phyloP scores from a whole-genome alignment of 2,329 filamentous ascomycete genomes.

The Xylariaceae sp. region DNA sequence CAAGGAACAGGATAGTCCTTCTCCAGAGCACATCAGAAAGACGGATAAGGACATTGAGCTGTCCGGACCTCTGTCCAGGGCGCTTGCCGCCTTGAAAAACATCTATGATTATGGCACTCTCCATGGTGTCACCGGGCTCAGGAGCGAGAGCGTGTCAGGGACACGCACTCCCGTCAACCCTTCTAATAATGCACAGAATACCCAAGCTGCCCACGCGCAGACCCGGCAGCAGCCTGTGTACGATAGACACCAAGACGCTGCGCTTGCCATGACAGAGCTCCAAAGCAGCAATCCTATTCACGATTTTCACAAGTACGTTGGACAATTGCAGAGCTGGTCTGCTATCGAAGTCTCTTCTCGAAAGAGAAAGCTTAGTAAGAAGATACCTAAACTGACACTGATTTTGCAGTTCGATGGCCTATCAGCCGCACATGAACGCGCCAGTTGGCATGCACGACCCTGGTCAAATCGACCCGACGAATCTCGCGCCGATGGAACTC shows the following conservation, averaged over 20 bases:
- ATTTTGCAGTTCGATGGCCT: slow-evolving; percentile 20
- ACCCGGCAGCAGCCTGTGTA: slow-evolving; percentile 27
- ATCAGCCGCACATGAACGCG: slow-evolving; percentile 31
- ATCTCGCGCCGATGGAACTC: slow-evolving; percentile 62
- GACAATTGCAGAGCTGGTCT: background rate
- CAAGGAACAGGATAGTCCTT: slow-evolving; percentile 50
- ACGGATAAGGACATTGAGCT: slow-evolving; percentile 58
- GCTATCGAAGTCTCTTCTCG: too few species aligned
- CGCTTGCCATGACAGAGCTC: slow-evolving; percentile 60
- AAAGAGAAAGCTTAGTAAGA: too few species aligned
- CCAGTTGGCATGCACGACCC: slow-evolving; percentile 38
- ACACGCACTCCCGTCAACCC: slow-evolving; percentile 41
- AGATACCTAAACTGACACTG: too few species aligned
- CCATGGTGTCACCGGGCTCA: slow-evolving; percentile 41
- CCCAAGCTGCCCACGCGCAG: slow-evolving; percentile 24
- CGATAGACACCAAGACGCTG: slow-evolving; percentile 56
- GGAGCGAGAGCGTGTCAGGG: slow-evolving; percentile 43
- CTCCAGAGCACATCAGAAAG: slow-evolving; percentile 47
- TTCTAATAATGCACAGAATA: slow-evolving; percentile 34
- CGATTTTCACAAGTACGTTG: slow-evolving; percentile 39
- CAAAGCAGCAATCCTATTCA: slow-evolving; percentile 49
- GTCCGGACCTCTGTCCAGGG: slow-evolving; percentile 56
- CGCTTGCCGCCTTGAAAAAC: slow-evolving; percentile 56
- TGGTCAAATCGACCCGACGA: slow-evolving; percentile 46
- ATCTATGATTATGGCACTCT: slow-evolving; percentile 62